These are phyloP conservation scores for Chloranthus sessilifolius DNA, from an alignment of 164 flowering plant species.

Conservation along the genomic window DNA sequence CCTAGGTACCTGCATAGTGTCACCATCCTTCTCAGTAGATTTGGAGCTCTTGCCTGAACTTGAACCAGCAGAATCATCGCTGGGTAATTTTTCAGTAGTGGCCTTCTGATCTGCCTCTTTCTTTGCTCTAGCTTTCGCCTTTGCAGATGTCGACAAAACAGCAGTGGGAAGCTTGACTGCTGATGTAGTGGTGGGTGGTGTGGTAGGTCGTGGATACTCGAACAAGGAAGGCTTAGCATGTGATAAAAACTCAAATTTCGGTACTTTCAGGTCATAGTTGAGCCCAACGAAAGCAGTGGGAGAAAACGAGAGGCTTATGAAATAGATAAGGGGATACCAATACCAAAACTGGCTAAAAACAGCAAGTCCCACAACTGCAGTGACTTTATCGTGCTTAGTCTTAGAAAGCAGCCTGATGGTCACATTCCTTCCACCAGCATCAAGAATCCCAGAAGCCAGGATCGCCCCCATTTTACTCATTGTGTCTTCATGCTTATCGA, in stretches of 20 bases:
- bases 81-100: constrained; percentile 48
- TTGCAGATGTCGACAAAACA: constrained; percentile 84
- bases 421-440: constrained; percentile 99
- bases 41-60: constrained; percentile 58
- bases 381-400: constrained; percentile 87
- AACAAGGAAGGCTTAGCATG: constrained; percentile 95
- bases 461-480: constrained; percentile 99
- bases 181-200: constrained; percentile 73
- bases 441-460: constrained; percentile 95
- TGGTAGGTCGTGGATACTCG: constrained; percentile 90
- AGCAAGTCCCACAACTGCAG: constrained; percentile 96
- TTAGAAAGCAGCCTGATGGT: constrained; percentile 88
- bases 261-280: constrained; percentile 89
- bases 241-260: constrained; percentile 87
- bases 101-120: constrained; percentile 90
- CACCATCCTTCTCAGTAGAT: constrained; percentile 66
- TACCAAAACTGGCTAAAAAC: constrained; percentile 99
- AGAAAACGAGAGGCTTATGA: constrained; percentile 83
- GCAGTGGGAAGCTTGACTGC: constrained; percentile 92
- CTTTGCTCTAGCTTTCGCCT: constrained; percentile 94
- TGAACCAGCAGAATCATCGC: constrained; percentile 35
- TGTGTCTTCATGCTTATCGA: constrained; percentile 98
- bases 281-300: constrained; percentile 95
- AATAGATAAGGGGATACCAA: constrained; percentile 97
- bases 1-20: constrained; percentile 79